Evolutionary conservation across 805 yeast species (phyloP), one percentile per base, ranked within the genome.

Genomic region (Ogataea methylovora): DNA sequence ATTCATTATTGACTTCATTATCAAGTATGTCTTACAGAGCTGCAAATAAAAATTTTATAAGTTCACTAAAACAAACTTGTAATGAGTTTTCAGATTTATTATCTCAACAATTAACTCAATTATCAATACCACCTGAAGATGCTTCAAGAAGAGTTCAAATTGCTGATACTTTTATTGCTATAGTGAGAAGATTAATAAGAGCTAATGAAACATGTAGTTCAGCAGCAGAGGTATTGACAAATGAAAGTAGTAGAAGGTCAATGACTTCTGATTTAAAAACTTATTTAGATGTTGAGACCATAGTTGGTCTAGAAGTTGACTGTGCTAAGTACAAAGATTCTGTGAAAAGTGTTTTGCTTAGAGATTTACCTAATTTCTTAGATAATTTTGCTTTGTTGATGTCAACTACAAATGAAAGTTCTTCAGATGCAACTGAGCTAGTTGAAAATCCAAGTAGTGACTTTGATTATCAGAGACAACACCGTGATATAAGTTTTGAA

Each of bases 301-400:
- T 34, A 10, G 19, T 29, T 5, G 30, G 26, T 4, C 24, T 34
- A 3, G 29, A 34, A 12, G 13, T 23, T 5, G 25, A 22, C 23
- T 21, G 26, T 7, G 31, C 17, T 21, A 17, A 26, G n/a, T 15
- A 28, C 17, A 24, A 31, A 17, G 36, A 27, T 20, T 14, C 12
- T 12, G 19, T 28, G 8, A 23, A 28, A 31, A 20, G 18, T 10
- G 19, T 34, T 17, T 26, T 34, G 3, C 8, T 16, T 2, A 23
- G 10, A 4, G 36, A 34, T 18, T 11, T 29, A 15, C 32, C 36
- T 8, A 18, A 23, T 15, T 34, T 34, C 18, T 27, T 34, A 26
- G 13, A 25, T 10, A 12, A 25, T 19, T 4, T 19, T 5, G 33
- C 13, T 20, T 21, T 21, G 23, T 10, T 21, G 23, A 21, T 21